These are phyloP conservation scores for Fusarium sp. DNA, from an alignment of 2,329 filamentous ascomycete genomes.

Conservation along the genomic window DNA sequence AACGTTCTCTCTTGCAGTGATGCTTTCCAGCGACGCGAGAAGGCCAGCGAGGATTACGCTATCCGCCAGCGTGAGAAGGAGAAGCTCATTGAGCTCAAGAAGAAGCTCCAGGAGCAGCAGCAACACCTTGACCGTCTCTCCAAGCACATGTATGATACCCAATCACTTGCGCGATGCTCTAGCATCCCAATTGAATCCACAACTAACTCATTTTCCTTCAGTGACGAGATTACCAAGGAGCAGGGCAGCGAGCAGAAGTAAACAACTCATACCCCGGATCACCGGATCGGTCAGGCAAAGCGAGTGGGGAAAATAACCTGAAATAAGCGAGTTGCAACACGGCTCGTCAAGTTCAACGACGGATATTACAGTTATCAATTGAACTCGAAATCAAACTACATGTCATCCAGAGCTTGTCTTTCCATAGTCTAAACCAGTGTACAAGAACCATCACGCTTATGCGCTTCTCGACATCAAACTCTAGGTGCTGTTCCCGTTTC, in stretches of 20 bases:
- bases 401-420: conserved; percentile 43
- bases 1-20: conserved; percentile 69
- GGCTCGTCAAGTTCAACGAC: conserved; percentile 32
- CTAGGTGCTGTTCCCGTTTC: conserved; percentile 25
- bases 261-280: conserved; percentile 40
- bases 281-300: conserved; percentile 40
- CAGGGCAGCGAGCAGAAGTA: conserved; percentile 77
- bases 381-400: conserved; percentile 25
- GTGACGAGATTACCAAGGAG: conserved; percentile 81
- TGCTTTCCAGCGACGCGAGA: conserved; percentile 91
- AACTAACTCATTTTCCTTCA: conserved; percentile 53
- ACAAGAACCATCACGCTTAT: conserved; percentile 54
- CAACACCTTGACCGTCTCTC: conserved; percentile 87
- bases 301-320: conserved; percentile 34
- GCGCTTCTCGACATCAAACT: conserved; percentile 37
- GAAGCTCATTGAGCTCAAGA: conserved; percentile 84
- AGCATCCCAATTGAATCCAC: neutral
- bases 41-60: conserved; percentile 85
- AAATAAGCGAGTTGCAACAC: conserved; percentile 34
- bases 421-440: conserved; percentile 55
- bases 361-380: conserved; percentile 22
- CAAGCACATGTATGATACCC: conserved; percentile 79
- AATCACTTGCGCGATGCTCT: conserved; percentile 11
- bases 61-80: conserved; percentile 90
- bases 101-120: conserved; percentile 81